Percentiles rank a stretch among this genome's conserved stretches.
Conservation (phyloP, 768 basidiomycete genomes). For the Suillus spraguei region DNA sequence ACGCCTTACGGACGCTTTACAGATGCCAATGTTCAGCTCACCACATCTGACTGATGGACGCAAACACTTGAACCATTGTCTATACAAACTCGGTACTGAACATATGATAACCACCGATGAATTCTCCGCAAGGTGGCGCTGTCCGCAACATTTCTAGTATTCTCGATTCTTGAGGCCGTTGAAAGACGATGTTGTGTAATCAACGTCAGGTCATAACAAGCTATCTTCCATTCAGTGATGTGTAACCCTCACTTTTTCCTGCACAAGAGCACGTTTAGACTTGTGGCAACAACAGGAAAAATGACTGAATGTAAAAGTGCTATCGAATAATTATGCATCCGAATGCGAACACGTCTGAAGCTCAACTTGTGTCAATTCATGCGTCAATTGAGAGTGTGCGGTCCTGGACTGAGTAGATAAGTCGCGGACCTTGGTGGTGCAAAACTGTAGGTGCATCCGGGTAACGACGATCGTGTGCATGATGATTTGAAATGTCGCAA, state of each 20-base stretch:
- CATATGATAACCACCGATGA: too few relatives aligned
- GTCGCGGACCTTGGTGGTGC: neutral
- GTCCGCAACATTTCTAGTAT: too few relatives aligned
- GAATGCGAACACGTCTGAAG: neutral
- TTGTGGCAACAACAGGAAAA: neutral
- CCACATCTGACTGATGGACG: too few relatives aligned
- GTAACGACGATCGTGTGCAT: slow-evolving; percentile 1
- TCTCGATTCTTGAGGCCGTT: too few relatives aligned
- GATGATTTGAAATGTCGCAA: neutral
- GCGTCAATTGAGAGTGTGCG: neutral
- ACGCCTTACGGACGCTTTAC: too few relatives aligned
- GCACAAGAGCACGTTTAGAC: neutral
- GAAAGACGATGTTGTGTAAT: too few relatives aligned
- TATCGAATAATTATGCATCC: neutral
- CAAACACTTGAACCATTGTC: too few relatives aligned
- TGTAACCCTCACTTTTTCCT: neutral
- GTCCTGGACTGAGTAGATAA: neutral
- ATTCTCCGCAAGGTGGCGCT: too few relatives aligned
- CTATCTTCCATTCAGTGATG: too few relatives aligned
- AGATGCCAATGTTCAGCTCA: too few relatives aligned
- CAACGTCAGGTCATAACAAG: too few relatives aligned
- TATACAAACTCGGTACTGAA: too few relatives aligned
- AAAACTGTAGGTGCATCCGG: slow-evolving; percentile 3
- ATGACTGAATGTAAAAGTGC: neutral
- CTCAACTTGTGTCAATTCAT: neutral